phyloP scores from a whole-genome alignment of 306 rosid genomes.

The Rosa rugosa region DNA sequence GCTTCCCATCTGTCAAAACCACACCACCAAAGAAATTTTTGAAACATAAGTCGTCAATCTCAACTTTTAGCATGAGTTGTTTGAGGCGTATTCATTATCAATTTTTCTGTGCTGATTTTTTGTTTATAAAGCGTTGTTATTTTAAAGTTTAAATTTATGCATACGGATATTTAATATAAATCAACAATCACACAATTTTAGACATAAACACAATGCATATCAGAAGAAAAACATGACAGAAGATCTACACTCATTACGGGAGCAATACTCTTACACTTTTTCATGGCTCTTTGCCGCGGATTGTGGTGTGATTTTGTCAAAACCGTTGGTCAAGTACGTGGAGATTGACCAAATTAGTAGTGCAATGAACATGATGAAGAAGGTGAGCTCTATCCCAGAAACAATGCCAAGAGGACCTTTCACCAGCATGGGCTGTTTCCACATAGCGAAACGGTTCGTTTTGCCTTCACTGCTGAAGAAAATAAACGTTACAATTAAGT shows the following conservation, averaged over 20 bases:
- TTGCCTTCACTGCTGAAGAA: constrained; percentile 10
- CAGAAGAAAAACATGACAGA: no score
- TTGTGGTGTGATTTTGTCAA: constrained; percentile 33
- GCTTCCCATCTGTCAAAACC: constrained; percentile 59
- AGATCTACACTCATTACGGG: background rate
- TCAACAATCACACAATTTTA: no score
- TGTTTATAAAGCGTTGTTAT: no score
- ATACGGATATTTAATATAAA: no score
- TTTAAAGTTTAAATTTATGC: no score
- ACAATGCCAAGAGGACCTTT: constrained; percentile 93
- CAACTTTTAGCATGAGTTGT: background rate
- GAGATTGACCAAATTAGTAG: constrained; percentile 64
- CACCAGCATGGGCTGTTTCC: constrained; percentile 53
- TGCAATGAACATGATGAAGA: constrained; percentile 63
- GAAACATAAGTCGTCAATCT: background rate
- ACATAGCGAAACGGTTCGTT: constrained; percentile 20
- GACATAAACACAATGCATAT: no score
- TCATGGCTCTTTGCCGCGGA: constrained; percentile 38
- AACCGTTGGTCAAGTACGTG: constrained; percentile 30
- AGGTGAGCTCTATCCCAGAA: constrained; percentile 49
- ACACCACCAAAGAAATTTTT: background rate
- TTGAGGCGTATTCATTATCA: background rate
- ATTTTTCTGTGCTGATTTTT: no score
- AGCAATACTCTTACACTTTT: constrained; percentile 45
- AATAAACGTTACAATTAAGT: background rate